Percentiles rank a stretch among this genome's conserved stretches.
Conservation (phyloP, 768 basidiomycete genomes). For the Calocybe gangraenosa region DNA sequence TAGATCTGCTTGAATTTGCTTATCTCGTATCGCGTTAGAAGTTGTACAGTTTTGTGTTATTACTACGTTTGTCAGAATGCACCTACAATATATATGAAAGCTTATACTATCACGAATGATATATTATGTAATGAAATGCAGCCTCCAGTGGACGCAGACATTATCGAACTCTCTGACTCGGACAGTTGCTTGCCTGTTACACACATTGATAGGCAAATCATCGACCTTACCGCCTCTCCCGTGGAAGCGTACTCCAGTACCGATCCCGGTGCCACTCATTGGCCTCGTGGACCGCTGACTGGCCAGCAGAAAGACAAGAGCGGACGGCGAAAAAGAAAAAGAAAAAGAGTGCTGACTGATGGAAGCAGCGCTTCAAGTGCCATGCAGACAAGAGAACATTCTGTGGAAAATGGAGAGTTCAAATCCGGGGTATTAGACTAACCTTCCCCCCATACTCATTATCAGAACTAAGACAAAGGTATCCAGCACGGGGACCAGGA, state of each 20-base stretch:
- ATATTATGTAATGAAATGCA: too few species aligned
- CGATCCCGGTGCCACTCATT: not conserved
- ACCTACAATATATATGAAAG: too few species aligned
- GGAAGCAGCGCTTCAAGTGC: slow-evolving; percentile 14
- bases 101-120: too few species aligned
- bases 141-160: not conserved
- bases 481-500: not conserved
- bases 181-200: too few species aligned
- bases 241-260: slow-evolving; percentile 3
- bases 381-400: slow-evolving; percentile 18
- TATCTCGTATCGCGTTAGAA: too few species aligned
- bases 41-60: too few species aligned
- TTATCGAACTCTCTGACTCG: not conserved
- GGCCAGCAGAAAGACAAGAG: slow-evolving; percentile 11
- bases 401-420: slow-evolving; percentile 17
- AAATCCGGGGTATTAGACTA: not conserved
- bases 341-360: slow-evolving; percentile 21
- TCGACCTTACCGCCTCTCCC: slow-evolving; percentile 26
- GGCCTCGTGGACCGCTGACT: not conserved
- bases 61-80: too few species aligned
- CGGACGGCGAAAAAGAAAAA: slow-evolving; percentile 21
- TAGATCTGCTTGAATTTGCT: not conserved
- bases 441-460: not conserved
- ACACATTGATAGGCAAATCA: slow-evolving; percentile 21
- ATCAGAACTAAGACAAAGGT: not conserved